Evolutionary conservation across 2,329 filamentous ascomycete species (phyloP), one percentile per base, ranked within the genome.

Genomic region (Endoconidiophora laricicola): DNA sequence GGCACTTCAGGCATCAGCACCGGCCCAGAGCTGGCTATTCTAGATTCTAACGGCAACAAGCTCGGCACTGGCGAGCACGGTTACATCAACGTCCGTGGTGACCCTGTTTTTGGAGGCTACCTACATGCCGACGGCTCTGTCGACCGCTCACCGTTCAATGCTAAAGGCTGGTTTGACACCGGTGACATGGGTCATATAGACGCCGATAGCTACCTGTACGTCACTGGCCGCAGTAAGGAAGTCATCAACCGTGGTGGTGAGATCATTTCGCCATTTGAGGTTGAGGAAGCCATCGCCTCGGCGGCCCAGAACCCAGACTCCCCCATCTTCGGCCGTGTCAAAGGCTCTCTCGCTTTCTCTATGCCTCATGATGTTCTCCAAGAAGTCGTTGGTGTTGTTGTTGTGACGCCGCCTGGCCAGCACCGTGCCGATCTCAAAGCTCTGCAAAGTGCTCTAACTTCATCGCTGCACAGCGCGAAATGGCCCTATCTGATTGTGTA

Each of bases 211-310:
- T 74, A 69, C 54, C 64, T 75, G 6, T 74, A 69, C 58, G 70
- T 75, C 54, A 75, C 71, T 2, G 72, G 72, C 6, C 65, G 72
- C 26, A 73, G 66, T 57, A 76, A 75, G 55, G 72, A 75, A 50
- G 70, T 75, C 50, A 74, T 76, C 59, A 75, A 75, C 56, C 67
- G 72, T 9, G 73, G 73, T 36, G 72, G 73, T 33, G 73, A 77
- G 57, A 65, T 76, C n/a, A 75, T 77, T 51, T 74, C 71, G 3
- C 73, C 73, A 0, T 74, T 76, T 49, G 73, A 77, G 56, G 66
- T 77, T n/a, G 73, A 76, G 56, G 70, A 76, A 55, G 72, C 72
- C 7, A 69, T 76, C 51, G 62, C 74, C 41, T 61, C 66, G 1
- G 67, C 70, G 9, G 64, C 70, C 3, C 61, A 65, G 43, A 60